These are phyloP conservation scores for Thielaviopsis ethacetica DNA, from an alignment of 2,329 filamentous ascomycete species.

Conservation along the genomic window DNA sequence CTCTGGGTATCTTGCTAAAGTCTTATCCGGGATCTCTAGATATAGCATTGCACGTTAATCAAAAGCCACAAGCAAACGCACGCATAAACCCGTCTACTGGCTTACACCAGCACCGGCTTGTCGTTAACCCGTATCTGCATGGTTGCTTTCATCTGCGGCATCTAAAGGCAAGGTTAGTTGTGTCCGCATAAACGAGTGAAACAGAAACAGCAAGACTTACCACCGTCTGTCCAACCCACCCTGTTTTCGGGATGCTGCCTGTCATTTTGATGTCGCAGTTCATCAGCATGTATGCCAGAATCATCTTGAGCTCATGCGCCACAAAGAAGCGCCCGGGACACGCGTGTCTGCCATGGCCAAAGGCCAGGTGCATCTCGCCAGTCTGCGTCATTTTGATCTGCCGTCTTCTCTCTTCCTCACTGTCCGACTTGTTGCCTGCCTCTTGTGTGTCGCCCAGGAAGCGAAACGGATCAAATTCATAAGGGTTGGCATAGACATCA, in stretches of 20 bases:
- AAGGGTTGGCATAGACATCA: conserved; percentile 25
- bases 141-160: conserved; percentile 17
- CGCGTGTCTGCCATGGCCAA: conserved; percentile 41
- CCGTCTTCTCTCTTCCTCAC: conserved; percentile 14
- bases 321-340: conserved; percentile 41
- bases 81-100: too few relatives aligned
- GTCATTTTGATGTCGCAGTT: conserved; percentile 36
- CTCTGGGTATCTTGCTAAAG: too few relatives aligned
- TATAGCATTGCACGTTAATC: neutral
- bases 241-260: conserved; percentile 22
- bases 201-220: conserved; percentile 18
- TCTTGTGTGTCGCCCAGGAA: conserved; percentile 27
- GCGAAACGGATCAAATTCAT: conserved; percentile 31
- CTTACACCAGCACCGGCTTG: neutral
- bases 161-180: neutral
- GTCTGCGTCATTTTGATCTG: conserved; percentile 36
- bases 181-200: neutral
- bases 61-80: neutral
- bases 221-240: conserved; percentile 29
- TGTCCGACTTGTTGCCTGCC: conserved; percentile 15
- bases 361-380: conserved; percentile 31
- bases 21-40: too few relatives aligned
- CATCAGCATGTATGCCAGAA: conserved; percentile 31
- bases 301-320: conserved; percentile 37
- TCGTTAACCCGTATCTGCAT: conserved; percentile 16